Conservation (phyloP, 2,329 filamentous ascomycete species). For the Tolypocladium cylindrosporum region DNA sequence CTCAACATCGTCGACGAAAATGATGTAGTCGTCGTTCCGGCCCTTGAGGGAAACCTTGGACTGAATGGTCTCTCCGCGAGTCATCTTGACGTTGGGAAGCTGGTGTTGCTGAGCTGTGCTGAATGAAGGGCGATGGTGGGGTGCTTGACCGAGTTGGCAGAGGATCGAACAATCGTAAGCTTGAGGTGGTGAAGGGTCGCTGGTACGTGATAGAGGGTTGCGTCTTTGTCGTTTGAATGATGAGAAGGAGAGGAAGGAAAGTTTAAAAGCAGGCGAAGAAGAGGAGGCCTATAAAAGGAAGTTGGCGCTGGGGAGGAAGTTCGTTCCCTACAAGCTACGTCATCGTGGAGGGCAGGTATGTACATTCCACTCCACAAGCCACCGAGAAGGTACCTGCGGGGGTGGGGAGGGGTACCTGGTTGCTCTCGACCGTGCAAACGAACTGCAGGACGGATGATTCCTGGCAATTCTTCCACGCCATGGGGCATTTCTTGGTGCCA, state of each 20-base stretch:
- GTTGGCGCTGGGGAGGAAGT: not conserved
- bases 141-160: not conserved
- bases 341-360: slow-evolving; percentile 6
- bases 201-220: not conserved
- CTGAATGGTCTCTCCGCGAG: slow-evolving; percentile 59
- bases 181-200: not conserved
- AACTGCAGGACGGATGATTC: not conserved
- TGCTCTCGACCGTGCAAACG: not conserved
- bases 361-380: not conserved
- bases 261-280: not conserved
- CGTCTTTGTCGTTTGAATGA: not conserved
- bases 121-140: slow-evolving; percentile 1
- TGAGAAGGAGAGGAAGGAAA: not conserved
- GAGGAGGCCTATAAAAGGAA: not conserved
- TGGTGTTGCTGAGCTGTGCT: not conserved
- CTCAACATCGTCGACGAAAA: slow-evolving; percentile 50
- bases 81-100: slow-evolving; percentile 40
- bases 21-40: slow-evolving; percentile 44
- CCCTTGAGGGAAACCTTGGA: slow-evolving; percentile 85
- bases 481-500: not conserved
- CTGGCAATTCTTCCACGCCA: not conserved
- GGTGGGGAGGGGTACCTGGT: not conserved
- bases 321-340: slow-evolving; percentile 7
- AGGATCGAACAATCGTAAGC: not conserved
- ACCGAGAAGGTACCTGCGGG: not conserved